Evolutionary conservation across 2,329 filamentous ascomycete species (phyloP), one percentile per base, ranked within the genome.

Genomic region (Fusarium sp.): DNA sequence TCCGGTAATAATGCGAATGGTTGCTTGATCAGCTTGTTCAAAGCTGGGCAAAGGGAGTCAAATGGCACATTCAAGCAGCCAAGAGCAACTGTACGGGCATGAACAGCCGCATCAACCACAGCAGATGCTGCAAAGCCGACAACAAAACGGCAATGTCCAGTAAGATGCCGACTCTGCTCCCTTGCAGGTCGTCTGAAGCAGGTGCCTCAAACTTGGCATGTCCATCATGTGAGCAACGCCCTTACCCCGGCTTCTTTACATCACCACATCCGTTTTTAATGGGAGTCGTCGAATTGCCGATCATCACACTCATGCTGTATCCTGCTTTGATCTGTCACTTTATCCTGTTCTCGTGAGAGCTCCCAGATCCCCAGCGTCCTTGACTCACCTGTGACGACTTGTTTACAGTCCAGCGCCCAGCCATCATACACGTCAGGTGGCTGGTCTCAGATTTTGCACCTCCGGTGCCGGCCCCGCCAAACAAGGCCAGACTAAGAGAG

Each of bases 381-480:
- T 37, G 14, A 37, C 35, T 25, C 40, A 52, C 17, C 60, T 54
- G 22, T 38, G 33, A 50, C 60, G 47, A 27, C 45, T 33, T 38
- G 20, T 27, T 27, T 35, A 17, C 30, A 50, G 45, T 15, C 45
- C 58, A 43, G 37, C 27, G 57, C 57, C 37, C 57, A 47, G n/a
- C 43, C 27, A 20, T 47, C 38, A 37, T 56, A 70, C 25, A 40
- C n/a, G 25, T 60, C 57, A 60, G 57, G 57, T 60, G 37, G 57
- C 14, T 17, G 25, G 38, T 20, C 27, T 27, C 35, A 45, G 32
- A 35, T 57, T 68, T 68, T 38, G 17, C 47, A 64, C 58, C 64
- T 73, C 68, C 63, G 59, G 45, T 74, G 45, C 72, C 72, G 66
- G 72, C 54, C 60, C 72, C 72, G 72, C 72, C 69, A 63, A 73